phyloP scores from a whole-genome alignment of 2,329 filamentous ascomycete species.

The Diaporthe velutina region DNA sequence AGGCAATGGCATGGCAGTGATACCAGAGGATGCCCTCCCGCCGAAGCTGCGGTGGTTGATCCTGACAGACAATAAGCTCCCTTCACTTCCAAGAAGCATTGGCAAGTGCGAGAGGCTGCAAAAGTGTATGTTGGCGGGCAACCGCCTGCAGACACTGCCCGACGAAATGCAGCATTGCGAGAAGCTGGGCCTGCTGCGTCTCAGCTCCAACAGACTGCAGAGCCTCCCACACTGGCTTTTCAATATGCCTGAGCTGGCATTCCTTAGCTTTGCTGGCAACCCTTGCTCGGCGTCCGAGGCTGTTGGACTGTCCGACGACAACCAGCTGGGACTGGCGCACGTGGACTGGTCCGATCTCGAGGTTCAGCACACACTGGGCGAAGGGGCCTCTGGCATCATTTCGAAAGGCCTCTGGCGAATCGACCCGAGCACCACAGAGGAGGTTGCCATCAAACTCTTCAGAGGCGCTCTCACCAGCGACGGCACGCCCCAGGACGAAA shows the following conservation, averaged over 20 bases:
- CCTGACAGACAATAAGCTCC: conserved; percentile 59
- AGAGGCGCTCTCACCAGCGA: conserved; percentile 61
- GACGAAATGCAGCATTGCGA: conserved; percentile 57
- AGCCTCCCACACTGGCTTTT: conserved; percentile 59
- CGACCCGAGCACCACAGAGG: conserved; percentile 45
- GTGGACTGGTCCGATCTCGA: conserved; percentile 57
- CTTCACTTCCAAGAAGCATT: conserved; percentile 55
- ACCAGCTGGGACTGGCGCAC: conserved; percentile 46
- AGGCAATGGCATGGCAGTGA: conserved; percentile 56
- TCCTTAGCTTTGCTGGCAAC: conserved; percentile 62
- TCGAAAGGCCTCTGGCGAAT: conserved; percentile 55
- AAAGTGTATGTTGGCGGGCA: conserved; percentile 64
- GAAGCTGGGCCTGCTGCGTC: conserved; percentile 57
- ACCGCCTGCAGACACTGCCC: conserved; percentile 55
- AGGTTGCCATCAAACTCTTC: conserved; percentile 64
- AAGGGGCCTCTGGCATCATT: conserved; percentile 62
- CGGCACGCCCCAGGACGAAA: conserved; percentile 62
- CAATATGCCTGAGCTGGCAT: conserved; percentile 58
- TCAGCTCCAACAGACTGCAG: conserved; percentile 57
- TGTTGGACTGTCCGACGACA: background rate
- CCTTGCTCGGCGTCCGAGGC: conserved; percentile 51
- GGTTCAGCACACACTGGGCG: conserved; percentile 55
- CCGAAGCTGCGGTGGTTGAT: conserved; percentile 61
- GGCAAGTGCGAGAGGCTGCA: conserved; percentile 57
- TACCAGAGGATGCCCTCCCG: conserved; percentile 58